Conservation (phyloP, 805 yeast genomes). For the Wickerhamomyces mucosus region DNA sequence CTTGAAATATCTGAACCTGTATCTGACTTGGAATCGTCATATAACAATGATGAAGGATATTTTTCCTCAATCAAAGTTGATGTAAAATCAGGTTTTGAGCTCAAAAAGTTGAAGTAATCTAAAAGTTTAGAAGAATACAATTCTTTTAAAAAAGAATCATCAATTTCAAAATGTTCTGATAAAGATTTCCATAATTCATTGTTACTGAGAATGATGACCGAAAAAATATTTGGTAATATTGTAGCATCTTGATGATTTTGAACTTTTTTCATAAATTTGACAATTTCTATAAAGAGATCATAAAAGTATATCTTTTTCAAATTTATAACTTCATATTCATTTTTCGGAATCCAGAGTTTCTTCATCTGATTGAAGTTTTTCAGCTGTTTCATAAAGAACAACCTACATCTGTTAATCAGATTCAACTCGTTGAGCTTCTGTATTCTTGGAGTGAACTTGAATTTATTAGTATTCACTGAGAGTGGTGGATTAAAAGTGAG, state of each 20-base stretch:
- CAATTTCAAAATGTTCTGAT: slow-evolving; percentile 7
- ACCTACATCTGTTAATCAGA: slow-evolving; percentile 50
- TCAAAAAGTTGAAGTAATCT: slow-evolving; percentile 25
- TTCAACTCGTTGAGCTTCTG: slow-evolving; percentile 60
- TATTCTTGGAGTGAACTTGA: slow-evolving; percentile 59
- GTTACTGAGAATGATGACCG: slow-evolving; percentile 9
- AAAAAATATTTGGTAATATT: slow-evolving; percentile 6
- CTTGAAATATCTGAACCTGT: slow-evolving; percentile 16
- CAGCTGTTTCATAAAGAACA: slow-evolving; percentile 52
- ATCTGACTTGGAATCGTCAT: slow-evolving; percentile 12
- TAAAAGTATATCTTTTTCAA: slow-evolving; percentile 22
- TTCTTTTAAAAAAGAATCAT: slow-evolving; percentile 6
- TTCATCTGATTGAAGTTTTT: slow-evolving; percentile 46
- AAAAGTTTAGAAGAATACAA: slow-evolving; percentile 20
- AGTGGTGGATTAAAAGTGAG: slow-evolving; percentile 38
- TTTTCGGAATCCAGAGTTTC: slow-evolving; percentile 6
- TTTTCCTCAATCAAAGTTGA: slow-evolving; percentile 16
- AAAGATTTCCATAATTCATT: slow-evolving; percentile 20
- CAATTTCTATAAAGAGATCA: slow-evolving; percentile 29
- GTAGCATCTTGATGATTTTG: slow-evolving; percentile 2
- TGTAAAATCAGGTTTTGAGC: slow-evolving; percentile 16
- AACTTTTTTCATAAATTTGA: slow-evolving; percentile 16
- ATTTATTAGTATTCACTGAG: slow-evolving; percentile 39
- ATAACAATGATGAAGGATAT: slow-evolving; percentile 24
- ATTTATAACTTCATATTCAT: slow-evolving; percentile 6